Evolutionary conservation across 2,329 filamentous ascomycete species (phyloP), one percentile per base, ranked within the genome.

Genomic region (Aureobasidium sp.): DNA sequence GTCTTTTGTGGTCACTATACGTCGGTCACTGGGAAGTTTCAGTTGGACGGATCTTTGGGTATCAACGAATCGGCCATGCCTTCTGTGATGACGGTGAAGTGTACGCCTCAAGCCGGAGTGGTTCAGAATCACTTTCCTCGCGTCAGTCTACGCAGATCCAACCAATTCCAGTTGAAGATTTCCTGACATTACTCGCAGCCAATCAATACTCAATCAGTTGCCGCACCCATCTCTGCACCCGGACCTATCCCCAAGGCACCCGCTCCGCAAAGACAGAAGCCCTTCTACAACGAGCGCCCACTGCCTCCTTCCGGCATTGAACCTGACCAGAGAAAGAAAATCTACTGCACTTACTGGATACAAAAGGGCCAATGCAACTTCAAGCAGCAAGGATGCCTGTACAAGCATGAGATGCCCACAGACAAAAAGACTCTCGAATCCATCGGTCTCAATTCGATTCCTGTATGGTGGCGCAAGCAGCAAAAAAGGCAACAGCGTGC

Each of bases 341-440:
- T 85, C 21, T 95, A 86, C 68, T 95, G 90, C 70, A 88, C 89
- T 55, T 88, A 91, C 68, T 96, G 90, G 90, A 84, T 95, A 52
- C 84, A 88, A 61, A 84, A 86, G 17, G 81, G 87, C 38, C 27
- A 38, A 21, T 96, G 90, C 66, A 86, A 86, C 57, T 96, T 88
- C 67, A 83, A 79, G 3, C 88, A 94, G 66, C 84, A 90, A 63
- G 90, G 90, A 0, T 95, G 90, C 72, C 82, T 84, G 59, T 95
- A 83, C 74, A 91, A 90, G 71, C 90, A 95, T 66, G 87, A 93
- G 66, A 95, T 95, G 86, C 90, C 90, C 0, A 68, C 72, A 22
- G 82, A 90, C 58, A 74, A 75, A 47, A 71, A 74, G 0, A 86
- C 82, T 1, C 80, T 94, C 60, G 71, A 79, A 38, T 74, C 77